Evolutionary conservation across 768 basidiomycete species (phyloP).

Genomic region (Hypsizygus marmoreus): DNA sequence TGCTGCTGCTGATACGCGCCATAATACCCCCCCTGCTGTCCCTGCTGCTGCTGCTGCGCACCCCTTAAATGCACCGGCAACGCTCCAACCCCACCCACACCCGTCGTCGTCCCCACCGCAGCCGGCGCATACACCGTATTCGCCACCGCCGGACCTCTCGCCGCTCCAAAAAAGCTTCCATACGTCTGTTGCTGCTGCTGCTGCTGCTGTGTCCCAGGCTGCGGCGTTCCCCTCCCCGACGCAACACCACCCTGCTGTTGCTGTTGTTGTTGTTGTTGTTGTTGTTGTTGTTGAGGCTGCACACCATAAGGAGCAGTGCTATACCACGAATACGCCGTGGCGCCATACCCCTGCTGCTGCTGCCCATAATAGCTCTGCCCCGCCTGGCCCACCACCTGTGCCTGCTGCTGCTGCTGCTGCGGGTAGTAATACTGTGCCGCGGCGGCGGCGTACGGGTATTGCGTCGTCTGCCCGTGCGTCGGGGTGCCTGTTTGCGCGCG

Average conservation of each 20-base stretch:
- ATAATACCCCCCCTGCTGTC: conserved; percentile 27
- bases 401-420: conserved; percentile 22
- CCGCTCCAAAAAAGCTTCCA: conserved; percentile 25
- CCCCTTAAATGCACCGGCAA: conserved; percentile 34
- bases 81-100: conserved; percentile 19
- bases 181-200: conserved; percentile 20
- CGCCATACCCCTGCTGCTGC: conserved; percentile 37
- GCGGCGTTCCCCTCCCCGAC: conserved; percentile 32
- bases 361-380: conserved; percentile 37
- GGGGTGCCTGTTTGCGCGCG: too few relatives aligned
- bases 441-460: too few relatives aligned
- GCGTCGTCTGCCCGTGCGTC: too few relatives aligned
- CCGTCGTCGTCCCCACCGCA: neutral
- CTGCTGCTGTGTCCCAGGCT: conserved; percentile 5
- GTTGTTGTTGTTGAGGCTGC: conserved; percentile 15
- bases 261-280: conserved; percentile 13
- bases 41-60: conserved; percentile 17
- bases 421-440: too few relatives aligned
- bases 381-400: conserved; percentile 17
- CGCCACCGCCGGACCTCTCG: conserved; percentile 26
- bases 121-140: conserved; percentile 25
- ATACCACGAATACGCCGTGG: conserved; percentile 33
- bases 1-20: conserved; percentile 24
- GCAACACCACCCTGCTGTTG: conserved; percentile 26
- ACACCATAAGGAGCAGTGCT: conserved; percentile 35